Evolutionary conservation across 352 stramenopile species (phyloP).

Genomic region (Pythium scleroteichum): DNA sequence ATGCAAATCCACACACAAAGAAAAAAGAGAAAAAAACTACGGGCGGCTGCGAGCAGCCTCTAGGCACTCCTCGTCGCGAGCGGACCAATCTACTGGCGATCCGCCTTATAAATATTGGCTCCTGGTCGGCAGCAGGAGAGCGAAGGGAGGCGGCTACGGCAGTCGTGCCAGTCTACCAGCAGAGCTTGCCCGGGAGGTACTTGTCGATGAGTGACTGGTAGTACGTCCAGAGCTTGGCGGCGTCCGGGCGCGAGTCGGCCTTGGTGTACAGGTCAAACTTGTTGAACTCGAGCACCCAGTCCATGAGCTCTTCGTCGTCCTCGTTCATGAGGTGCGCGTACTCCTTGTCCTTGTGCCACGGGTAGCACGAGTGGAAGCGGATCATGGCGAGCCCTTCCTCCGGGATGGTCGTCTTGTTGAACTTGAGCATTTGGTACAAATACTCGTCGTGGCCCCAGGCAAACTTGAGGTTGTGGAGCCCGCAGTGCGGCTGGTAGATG

Average conservation of each 20-base stretch:
- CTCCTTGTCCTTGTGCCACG: conserved; percentile 92
- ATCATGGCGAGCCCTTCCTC: conserved; percentile 92
- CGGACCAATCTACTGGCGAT: no score
- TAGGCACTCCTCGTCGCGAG: no score
- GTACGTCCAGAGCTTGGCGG: conserved; percentile 90
- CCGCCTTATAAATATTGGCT: no score
- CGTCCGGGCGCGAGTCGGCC: conserved; percentile 71
- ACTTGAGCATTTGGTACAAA: conserved; percentile 93
- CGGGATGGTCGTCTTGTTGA: conserved; percentile 87
- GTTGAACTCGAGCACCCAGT: conserved; percentile 94
- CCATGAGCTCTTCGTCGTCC: conserved; percentile 82
- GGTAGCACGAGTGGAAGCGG: conserved; percentile 93
- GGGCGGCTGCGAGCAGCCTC: no score
- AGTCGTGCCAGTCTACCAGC: conserved; percentile 61
- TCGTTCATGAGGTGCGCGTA: conserved; percentile 89
- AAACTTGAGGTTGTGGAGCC: conserved; percentile 89
- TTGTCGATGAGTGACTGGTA: conserved; percentile 92
- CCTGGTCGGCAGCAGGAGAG: no score
- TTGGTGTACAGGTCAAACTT: conserved; percentile 96
- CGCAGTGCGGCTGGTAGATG: conserved; percentile 90
- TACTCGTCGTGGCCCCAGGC: conserved; percentile 94
- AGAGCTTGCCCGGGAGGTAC: conserved; percentile 79
- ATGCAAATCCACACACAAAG: no score
- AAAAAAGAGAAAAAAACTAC: no score
- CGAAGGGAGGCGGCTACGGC: no score